These are phyloP conservation scores for Ballota nigra DNA, from an alignment of 257 asterid genomes.

Conservation along the genomic window DNA sequence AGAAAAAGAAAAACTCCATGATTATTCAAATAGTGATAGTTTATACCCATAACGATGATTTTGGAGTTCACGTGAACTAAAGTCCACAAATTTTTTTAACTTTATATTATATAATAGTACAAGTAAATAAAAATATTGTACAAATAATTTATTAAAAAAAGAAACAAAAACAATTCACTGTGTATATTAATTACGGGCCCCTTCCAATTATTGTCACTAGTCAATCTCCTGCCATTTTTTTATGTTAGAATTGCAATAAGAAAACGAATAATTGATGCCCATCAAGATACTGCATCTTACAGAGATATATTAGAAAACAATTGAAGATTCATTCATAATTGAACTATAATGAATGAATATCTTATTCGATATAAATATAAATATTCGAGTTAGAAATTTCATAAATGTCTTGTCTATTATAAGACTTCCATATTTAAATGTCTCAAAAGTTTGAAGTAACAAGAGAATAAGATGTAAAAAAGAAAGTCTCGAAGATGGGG, in stretches of 20 bases:
- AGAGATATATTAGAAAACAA: not conserved
- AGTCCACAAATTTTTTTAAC: too few species aligned
- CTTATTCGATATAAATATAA: too few species aligned
- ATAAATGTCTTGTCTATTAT: not conserved
- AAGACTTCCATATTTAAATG: not conserved
- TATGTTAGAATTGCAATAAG: not conserved
- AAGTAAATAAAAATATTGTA: too few species aligned
- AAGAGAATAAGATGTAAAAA: too few species aligned
- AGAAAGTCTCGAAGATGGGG: too few species aligned
- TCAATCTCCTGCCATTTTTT: not conserved
- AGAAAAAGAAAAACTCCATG: too few species aligned
- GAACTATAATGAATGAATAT: not conserved
- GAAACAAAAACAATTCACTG: not conserved
- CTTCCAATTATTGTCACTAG: not conserved
- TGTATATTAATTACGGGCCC: not conserved
- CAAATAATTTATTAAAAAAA: too few species aligned
- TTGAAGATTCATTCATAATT: not conserved
- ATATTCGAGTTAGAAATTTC: not conserved
- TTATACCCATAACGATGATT: too few species aligned
- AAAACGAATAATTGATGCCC: not conserved
- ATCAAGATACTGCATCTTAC: constrained; percentile 8
- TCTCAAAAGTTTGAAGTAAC: not conserved
- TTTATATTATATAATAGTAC: too few species aligned
- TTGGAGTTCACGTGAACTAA: too few species aligned
- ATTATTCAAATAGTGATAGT: too few species aligned